Evolutionary conservation across 257 asterid species (phyloP).

Genomic region (Gardenia jasminoides): DNA sequence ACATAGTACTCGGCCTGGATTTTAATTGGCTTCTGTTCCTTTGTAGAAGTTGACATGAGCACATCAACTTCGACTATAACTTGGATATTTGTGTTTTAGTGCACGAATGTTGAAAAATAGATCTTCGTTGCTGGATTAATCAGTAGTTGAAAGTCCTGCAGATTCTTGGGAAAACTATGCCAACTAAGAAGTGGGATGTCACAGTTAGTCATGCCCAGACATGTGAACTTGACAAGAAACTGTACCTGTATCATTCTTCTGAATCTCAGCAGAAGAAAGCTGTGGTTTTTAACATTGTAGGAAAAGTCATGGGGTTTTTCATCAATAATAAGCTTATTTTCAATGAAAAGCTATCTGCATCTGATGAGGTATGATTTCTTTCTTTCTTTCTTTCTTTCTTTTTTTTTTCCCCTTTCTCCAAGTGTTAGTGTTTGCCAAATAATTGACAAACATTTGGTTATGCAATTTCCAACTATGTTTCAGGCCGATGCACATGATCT

Average conservation of each 20-base stretch:
- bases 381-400: too few species aligned
- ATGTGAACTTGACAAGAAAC: slow-evolving; percentile 66
- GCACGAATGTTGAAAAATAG: background rate
- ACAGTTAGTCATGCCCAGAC: slow-evolving; percentile 75
- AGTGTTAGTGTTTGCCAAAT: background rate
- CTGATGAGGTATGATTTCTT: slow-evolving; percentile 53
- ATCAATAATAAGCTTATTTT: slow-evolving; percentile 48
- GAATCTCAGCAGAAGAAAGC: slow-evolving; percentile 44
- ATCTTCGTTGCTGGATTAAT: background rate
- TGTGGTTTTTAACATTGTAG: slow-evolving; percentile 72
- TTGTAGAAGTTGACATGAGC: too few species aligned
- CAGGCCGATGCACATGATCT: slow-evolving; percentile 57
- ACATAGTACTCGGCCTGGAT: too few species aligned
- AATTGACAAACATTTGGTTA: background rate
- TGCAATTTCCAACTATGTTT: slow-evolving; percentile 7
- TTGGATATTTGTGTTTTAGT: too few species aligned
- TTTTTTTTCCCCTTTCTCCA: too few species aligned
- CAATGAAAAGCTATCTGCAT: slow-evolving; percentile 60
- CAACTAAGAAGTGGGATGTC: slow-evolving; percentile 9
- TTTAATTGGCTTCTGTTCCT: too few species aligned
- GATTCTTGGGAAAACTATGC: too few species aligned
- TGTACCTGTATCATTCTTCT: slow-evolving; percentile 51
- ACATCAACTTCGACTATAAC: too few species aligned
- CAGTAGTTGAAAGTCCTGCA: background rate
- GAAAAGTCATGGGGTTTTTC: slow-evolving; percentile 67